Percentiles rank a stretch among this genome's conserved stretches.
phyloP scores from a whole-genome alignment of 2,329 filamentous ascomycete species.

The Colletotrichum musicola region DNA sequence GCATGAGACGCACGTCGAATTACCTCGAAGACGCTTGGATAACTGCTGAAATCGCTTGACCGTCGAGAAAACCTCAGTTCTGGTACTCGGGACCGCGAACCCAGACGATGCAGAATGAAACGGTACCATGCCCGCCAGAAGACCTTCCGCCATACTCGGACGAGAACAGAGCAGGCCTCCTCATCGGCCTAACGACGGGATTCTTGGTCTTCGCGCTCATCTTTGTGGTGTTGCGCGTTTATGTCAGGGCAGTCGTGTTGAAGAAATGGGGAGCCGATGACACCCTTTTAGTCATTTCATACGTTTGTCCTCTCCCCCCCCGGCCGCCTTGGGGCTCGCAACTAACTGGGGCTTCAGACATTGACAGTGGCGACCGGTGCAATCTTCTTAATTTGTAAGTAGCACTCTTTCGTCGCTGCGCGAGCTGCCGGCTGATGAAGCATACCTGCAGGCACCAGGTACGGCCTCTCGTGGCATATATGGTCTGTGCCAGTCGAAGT shows the following conservation, averaged over 20 bases:
- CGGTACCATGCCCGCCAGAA: not conserved
- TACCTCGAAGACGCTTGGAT: no score
- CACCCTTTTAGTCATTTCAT: slow-evolving; percentile 17
- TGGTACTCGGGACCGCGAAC: not conserved
- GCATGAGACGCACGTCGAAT: no score
- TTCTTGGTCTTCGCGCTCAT: slow-evolving; percentile 17
- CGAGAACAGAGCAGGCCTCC: slow-evolving; percentile 4
- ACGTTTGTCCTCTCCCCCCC: not conserved
- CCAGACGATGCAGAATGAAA: slow-evolving; percentile 3
- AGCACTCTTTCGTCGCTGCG: no score
- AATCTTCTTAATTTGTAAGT: slow-evolving; percentile 12
- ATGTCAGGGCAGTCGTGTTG: slow-evolving; percentile 23
- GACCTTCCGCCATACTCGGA: not conserved
- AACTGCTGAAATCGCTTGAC: not conserved
- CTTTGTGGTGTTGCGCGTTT: slow-evolving; percentile 15
- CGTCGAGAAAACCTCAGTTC: not conserved
- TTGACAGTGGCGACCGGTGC: slow-evolving; percentile 13
- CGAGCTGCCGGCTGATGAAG: not conserved
- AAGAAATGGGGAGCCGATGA: slow-evolving; percentile 35
- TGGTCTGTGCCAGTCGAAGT: slow-evolving; percentile 10
- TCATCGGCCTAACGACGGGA: slow-evolving; percentile 12
- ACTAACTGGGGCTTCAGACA: not conserved
- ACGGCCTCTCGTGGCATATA: slow-evolving; percentile 15
- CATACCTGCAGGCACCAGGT: slow-evolving; percentile 5
- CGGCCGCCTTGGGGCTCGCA: no score